Conservation (phyloP, 2,329 filamentous ascomycete species). For the Meredithiella fracta region DNA sequence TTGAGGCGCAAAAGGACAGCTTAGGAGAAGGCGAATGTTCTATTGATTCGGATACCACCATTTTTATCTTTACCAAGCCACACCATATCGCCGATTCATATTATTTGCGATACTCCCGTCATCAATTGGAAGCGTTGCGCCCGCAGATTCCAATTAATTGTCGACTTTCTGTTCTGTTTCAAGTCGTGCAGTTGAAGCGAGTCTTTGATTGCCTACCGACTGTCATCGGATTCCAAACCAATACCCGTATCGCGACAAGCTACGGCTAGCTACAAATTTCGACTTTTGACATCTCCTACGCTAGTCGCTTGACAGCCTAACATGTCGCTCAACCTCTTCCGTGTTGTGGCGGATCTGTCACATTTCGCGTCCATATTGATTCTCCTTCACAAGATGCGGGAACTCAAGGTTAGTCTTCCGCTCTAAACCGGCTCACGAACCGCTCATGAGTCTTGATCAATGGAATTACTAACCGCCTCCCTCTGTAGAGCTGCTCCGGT, state of each 20-base stretch:
- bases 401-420: conserved; percentile 7
- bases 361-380: conserved; percentile 90
- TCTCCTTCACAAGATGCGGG: conserved; percentile 78
- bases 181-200: too few species aligned
- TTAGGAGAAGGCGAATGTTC: neutral
- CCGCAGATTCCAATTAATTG: too few species aligned
- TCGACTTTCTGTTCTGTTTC: too few species aligned
- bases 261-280: too few species aligned
- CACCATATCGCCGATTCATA: neutral
- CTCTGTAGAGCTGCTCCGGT: conserved; percentile 69
- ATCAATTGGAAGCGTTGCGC: too few species aligned
- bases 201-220: too few species aligned
- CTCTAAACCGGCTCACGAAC: neutral
- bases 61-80: neutral
- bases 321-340: conserved; percentile 41
- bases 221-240: too few species aligned
- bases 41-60: neutral
- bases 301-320: conserved; percentile 7
- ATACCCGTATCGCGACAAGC: too few species aligned
- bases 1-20: conserved; percentile 10
- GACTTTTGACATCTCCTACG: neutral
- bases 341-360: conserved; percentile 63
- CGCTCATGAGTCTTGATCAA: neutral
- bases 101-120: too few species aligned
- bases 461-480: neutral